Evolutionary conservation across 2,329 filamentous ascomycete species (phyloP).

Genomic region (Cladosporium sp.): DNA sequence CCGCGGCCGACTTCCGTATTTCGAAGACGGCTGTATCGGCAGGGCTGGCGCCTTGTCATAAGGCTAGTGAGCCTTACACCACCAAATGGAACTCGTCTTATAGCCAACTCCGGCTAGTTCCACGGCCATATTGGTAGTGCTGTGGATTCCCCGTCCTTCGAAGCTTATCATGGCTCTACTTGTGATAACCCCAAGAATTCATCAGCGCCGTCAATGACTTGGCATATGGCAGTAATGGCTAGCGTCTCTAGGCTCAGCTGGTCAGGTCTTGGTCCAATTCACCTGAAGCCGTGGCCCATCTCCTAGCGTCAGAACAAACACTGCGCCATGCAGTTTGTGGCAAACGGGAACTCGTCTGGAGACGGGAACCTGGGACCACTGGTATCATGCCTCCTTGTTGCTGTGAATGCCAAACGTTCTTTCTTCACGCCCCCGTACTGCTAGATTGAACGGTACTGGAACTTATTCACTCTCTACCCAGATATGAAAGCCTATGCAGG

Average conservation of each 20-base stretch:
- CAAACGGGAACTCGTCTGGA: not conserved
- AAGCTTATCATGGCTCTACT: not conserved
- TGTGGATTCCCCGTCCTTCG: not conserved
- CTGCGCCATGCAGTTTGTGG: slow-evolving; percentile 7
- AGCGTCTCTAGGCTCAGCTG: not conserved
- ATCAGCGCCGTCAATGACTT: not conserved
- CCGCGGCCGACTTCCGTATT: not conserved
- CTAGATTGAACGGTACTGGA: not conserved
- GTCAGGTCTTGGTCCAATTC: not conserved
- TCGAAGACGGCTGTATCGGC: not conserved
- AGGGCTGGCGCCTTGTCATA: not conserved
- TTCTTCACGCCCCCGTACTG: not conserved
- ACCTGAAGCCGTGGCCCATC: not conserved
- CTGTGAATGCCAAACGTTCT: not conserved
- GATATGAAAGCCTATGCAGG: not conserved
- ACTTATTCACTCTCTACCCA: too few species aligned
- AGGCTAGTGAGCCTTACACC: not conserved
- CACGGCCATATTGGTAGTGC: not conserved
- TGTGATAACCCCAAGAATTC: not conserved
- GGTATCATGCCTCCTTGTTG: not conserved
- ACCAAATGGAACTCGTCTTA: not conserved
- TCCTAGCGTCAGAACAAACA: not conserved
- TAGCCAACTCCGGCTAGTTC: not conserved
- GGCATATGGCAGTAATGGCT: not conserved
- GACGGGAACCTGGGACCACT: not conserved